A percentile compares a stretch with the other conserved stretches of the same genome.
phyloP scores from a whole-genome alignment of 495 filamentous ascomycete genomes.

The Penicillium silybi region DNA sequence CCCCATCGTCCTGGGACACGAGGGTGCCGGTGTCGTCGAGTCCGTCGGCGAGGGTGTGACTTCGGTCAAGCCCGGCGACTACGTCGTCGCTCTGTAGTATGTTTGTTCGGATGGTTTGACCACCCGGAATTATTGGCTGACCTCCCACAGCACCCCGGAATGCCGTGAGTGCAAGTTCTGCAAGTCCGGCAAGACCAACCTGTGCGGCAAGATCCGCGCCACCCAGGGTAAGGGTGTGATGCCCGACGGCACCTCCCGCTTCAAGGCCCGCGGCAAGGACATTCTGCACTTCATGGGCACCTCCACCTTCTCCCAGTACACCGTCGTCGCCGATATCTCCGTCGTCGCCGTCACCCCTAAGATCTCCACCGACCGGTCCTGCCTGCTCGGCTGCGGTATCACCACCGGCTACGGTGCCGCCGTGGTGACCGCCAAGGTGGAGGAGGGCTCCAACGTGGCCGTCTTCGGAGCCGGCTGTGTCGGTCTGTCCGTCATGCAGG shows the following conservation, averaged over 20 bases:
- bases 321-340: conserved; percentile 96
- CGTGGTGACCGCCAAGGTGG: conserved; percentile 83
- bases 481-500: conserved; percentile 90
- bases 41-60: conserved; percentile 95
- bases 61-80: conserved; percentile 72
- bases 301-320: conserved; percentile 97
- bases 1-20: conserved; percentile 92
- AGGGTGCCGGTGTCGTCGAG: conserved; percentile 96
- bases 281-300: conserved; percentile 99
- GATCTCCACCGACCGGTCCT: conserved; percentile 94
- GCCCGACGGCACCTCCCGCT: conserved; percentile 95
- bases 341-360: conserved; percentile 88
- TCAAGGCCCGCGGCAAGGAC: conserved; percentile 88
- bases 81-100: conserved; percentile 95
- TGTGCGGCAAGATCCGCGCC: conserved; percentile 97
- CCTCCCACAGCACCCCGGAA: conserved; percentile 73
- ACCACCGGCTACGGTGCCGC: conserved; percentile 98
- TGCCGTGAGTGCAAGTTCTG: conserved; percentile 99
- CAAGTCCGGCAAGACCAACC: conserved; percentile 98
- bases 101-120: neutral
- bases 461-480: conserved; percentile 96
- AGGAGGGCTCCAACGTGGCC: conserved; percentile 85
- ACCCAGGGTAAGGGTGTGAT: conserved; percentile 96
- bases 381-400: conserved; percentile 94
- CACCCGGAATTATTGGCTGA: neutral